Percentiles rank a stretch among this genome's conserved stretches.
Evolutionary conservation across 2,329 filamentous ascomycete genomes (phyloP).

Genomic region (Nigrospora sphaerica): DNA sequence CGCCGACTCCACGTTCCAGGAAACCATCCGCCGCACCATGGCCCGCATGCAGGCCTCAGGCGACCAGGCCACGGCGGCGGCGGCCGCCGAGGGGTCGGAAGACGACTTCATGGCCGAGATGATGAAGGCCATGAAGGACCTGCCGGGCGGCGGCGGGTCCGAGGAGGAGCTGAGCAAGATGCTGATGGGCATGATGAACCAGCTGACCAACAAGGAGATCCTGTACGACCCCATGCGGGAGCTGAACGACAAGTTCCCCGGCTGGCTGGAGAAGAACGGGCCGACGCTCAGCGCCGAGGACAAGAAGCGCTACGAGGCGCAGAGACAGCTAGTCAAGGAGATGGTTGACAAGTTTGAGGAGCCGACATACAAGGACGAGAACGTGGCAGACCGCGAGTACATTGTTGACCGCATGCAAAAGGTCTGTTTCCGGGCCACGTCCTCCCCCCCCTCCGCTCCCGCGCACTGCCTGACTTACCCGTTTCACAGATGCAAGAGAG

Average conservation of each 20-base stretch:
- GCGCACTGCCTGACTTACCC: slow-evolving; percentile 6
- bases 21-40: slow-evolving; percentile 90
- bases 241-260: slow-evolving; percentile 83
- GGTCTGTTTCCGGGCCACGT: slow-evolving; percentile 42
- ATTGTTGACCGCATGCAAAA: slow-evolving; percentile 98
- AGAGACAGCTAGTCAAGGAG: slow-evolving; percentile 71
- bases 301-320: slow-evolving; percentile 71
- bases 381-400: slow-evolving; percentile 75
- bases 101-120: slow-evolving; percentile 89
- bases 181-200: slow-evolving; percentile 97
- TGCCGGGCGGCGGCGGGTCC: slow-evolving; percentile 39
- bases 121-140: slow-evolving; percentile 76
- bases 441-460: not conserved
- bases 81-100: slow-evolving; percentile 54
- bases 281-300: slow-evolving; percentile 62
- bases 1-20: slow-evolving; percentile 70
- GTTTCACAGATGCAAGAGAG: slow-evolving; percentile 82
- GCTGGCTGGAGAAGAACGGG: slow-evolving; percentile 76
- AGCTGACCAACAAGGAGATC: slow-evolving; percentile 96
- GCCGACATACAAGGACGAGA: slow-evolving; percentile 72
- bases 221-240: slow-evolving; percentile 99
- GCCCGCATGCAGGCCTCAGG: slow-evolving; percentile 90
- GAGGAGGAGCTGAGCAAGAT: slow-evolving; percentile 93
- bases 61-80: slow-evolving; percentile 74
- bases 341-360: slow-evolving; percentile 88